Base-by-base conservation (phyloP, 208 protist genomes). In the Crithidia expoeki region DNA sequence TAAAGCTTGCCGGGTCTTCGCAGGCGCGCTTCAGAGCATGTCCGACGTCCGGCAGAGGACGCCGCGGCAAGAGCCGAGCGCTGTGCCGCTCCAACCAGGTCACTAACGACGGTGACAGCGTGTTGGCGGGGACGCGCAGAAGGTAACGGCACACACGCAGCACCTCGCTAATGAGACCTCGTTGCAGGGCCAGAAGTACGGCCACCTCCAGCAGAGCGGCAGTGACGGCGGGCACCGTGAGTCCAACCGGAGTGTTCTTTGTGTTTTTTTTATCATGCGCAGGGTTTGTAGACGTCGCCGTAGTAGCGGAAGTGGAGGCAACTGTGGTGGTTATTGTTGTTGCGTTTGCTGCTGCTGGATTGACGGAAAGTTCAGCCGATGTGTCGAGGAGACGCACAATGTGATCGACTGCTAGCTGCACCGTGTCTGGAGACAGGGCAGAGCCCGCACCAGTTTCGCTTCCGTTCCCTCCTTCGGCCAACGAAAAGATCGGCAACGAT, bases 111-210 rank as follows among this genome's bases (percentile, higher is more conserved):
- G 57, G 71, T 0, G 88, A 92, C 2, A 88, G 58, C 25, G 58
- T 23, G 3, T 62, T 52, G 0, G 36, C 30, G 12, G 88, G 85
- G 25, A 63, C 40, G 30, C 83, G 85, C 19, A 96, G 75, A 33
- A 97, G 76, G 47, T 84, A 72, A 17, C 90, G 84, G 17, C 76
- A 84, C 23, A 77, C 69, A 2, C 86, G 82, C 58, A 97, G 68
- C 47, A 88, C 65, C 59, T 95, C 88, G 57, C 85, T 88, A 25
- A 95, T 81, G 30, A 77, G 38, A 12, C 89, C 91, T 46, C 88
- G 79, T 59, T 96, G 93, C 46, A 95, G 64, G 0, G 89, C 62
- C 28, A 97, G 64, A 32, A 96, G 57, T 19, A 93, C 30, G 9
- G 90, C 76, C 33, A 97, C 79, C 57, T 92, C 87, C 7, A 91